Conservation (phyloP, 2,329 filamentous ascomycete species). For the Myotisia sp. region DNA sequence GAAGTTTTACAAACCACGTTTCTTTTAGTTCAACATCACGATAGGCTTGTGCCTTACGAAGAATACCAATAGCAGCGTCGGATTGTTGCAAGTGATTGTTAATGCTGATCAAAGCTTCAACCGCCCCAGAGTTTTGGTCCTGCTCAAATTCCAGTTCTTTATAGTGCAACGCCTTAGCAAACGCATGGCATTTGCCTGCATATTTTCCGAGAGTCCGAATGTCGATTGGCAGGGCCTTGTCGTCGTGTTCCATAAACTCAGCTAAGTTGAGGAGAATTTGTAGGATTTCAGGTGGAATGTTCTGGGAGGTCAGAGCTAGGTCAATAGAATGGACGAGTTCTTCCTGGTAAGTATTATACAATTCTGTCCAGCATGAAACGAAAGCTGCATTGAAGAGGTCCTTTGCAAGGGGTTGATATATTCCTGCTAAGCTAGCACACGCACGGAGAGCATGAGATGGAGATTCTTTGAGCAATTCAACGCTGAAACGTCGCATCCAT, state of each 20-base stretch:
- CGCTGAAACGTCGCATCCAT: slow-evolving; percentile 93
- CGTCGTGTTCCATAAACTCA: slow-evolving; percentile 99
- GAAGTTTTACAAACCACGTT: slow-evolving; percentile 97
- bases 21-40: slow-evolving; percentile 92
- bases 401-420: slow-evolving; percentile 79
- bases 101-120: slow-evolving; percentile 95
- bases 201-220: slow-evolving; percentile 89
- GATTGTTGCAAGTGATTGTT: slow-evolving; percentile 99
- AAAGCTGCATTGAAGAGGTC: slow-evolving; percentile 98
- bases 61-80: slow-evolving; percentile 92
- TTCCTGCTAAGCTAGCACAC: slow-evolving; percentile 78
- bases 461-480: slow-evolving; percentile 85
- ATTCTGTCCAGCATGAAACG: slow-evolving; percentile 94
- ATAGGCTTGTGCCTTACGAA: slow-evolving; percentile 89
- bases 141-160: slow-evolving; percentile 98
- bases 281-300: slow-evolving; percentile 89
- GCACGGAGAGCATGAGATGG: slow-evolving; percentile 89
- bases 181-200: slow-evolving; percentile 91
- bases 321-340: slow-evolving; percentile 94
- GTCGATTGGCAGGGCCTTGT: slow-evolving; percentile 95
- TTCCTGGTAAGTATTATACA: slow-evolving; percentile 94
- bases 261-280: slow-evolving; percentile 89
- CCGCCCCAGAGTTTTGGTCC: slow-evolving; percentile 86
- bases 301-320: slow-evolving; percentile 82
- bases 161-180: slow-evolving; percentile 95